phyloP scores from a whole-genome alignment of 306 rosid species.

The Amphicarpaea edgeworthii region DNA sequence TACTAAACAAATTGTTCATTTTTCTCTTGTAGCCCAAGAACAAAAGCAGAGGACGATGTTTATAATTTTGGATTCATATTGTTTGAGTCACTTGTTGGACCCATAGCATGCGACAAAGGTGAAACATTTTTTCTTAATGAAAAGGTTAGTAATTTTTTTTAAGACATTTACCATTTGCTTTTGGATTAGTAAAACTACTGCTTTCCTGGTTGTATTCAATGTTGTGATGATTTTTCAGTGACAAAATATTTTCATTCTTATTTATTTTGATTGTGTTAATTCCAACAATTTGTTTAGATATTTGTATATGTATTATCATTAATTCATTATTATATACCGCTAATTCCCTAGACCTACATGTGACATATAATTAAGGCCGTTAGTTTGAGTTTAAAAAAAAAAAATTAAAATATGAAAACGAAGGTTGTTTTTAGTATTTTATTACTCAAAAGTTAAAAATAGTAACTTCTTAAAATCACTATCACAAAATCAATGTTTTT shows the following conservation, averaged over 20 bases:
- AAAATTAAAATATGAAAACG: background rate
- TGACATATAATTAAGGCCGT: background rate
- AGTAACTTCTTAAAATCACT: background rate
- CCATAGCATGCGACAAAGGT: slow-evolving; percentile 65
- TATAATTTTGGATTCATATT: slow-evolving; percentile 83
- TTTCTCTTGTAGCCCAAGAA: slow-evolving; percentile 55
- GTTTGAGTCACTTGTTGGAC: slow-evolving; percentile 83
- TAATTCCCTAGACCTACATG: background rate
- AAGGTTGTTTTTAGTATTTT: background rate
- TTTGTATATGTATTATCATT: too few species aligned
- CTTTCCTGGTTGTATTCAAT: background rate
- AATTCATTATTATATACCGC: too few species aligned
- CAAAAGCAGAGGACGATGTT: slow-evolving; percentile 67
- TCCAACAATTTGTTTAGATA: background rate
- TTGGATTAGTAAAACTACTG: slow-evolving; percentile 10
- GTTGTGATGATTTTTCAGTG: background rate
- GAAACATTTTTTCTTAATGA: slow-evolving; percentile 75
- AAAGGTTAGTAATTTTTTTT: slow-evolving; percentile 58
- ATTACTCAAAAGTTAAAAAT: background rate
- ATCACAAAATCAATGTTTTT: background rate
- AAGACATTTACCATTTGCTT: background rate
- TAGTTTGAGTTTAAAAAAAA: too few species aligned
- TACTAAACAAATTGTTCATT: slow-evolving; percentile 23
- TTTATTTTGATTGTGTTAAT: slow-evolving; percentile 18
- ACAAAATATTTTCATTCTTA: background rate